A percentile compares a stretch with the other conserved stretches of the same genome.
These are phyloP conservation scores for Alternaria longipes DNA, from an alignment of 2,329 filamentous ascomycete genomes.

Conservation along the genomic window DNA sequence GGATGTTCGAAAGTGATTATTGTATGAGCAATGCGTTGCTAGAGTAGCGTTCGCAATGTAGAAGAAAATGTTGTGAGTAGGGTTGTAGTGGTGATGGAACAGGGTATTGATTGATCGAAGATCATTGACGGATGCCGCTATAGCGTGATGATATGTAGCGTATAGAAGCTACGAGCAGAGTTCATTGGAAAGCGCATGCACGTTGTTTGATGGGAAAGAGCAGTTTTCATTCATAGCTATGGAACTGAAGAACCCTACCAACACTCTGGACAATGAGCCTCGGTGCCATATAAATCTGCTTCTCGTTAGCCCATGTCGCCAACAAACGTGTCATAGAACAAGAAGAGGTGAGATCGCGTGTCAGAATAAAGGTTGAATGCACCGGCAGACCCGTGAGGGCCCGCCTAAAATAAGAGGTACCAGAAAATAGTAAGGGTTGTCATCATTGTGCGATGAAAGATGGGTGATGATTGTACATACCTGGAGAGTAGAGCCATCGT, in stretches of 20 bases:
- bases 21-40: conserved; percentile 15
- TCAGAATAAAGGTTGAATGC: conserved; percentile 53
- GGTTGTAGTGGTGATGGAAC: neutral
- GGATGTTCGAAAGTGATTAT: conserved; percentile 16
- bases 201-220: neutral
- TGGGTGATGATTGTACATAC: neutral
- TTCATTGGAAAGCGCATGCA: neutral
- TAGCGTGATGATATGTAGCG: neutral
- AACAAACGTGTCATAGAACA: conserved; percentile 1
- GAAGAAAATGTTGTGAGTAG: neutral
- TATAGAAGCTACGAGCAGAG: conserved; percentile 1
- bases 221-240: neutral
- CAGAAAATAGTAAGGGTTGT: conserved; percentile 61
- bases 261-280: neutral
- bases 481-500: neutral
- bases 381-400: conserved; percentile 38
- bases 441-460: conserved; percentile 27
- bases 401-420: conserved; percentile 79
- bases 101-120: neutral
- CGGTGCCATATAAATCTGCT: conserved; percentile 1
- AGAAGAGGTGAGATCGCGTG: conserved; percentile 14
- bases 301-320: conserved; percentile 19
- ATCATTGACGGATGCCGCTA: neutral
- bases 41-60: neutral
- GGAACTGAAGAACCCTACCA: neutral